These are phyloP conservation scores for Aurifilum marmelostoma DNA, from an alignment of 2,329 filamentous ascomycete species.

Conservation along the genomic window DNA sequence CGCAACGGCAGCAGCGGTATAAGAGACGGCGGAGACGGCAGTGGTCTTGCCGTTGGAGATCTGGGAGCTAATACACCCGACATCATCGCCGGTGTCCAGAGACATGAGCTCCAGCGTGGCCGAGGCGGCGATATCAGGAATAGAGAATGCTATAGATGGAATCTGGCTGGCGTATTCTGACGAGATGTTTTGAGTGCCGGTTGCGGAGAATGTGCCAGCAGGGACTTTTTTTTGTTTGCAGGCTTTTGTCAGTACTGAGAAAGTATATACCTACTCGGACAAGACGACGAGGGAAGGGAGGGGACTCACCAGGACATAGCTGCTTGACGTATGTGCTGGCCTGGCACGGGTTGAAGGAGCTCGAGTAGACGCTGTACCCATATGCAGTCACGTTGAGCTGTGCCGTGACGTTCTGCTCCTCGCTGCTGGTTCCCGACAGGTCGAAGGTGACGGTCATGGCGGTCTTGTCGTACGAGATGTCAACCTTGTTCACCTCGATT, in stretches of 20 bases:
- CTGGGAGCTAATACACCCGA: constrained; percentile 82
- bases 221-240: constrained; percentile 73
- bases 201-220: constrained; percentile 71
- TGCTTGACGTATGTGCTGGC: constrained; percentile 65
- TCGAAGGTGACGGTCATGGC: constrained; percentile 79
- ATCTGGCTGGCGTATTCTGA: constrained; percentile 72
- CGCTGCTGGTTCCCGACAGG: constrained; percentile 74
- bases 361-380: constrained; percentile 77
- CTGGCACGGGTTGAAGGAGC: constrained; percentile 83
- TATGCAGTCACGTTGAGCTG: constrained; percentile 79
- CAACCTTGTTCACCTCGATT: constrained; percentile 72
- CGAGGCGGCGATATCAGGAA: constrained; percentile 87
- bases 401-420: constrained; percentile 79
- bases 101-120: constrained; percentile 77
- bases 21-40: constrained; percentile 74
- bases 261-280: constrained; percentile 5
- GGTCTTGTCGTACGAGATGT: constrained; percentile 78
- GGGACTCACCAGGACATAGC: constrained; percentile 74
- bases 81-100: constrained; percentile 56
- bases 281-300: constrained; percentile 34
- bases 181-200: constrained; percentile 73
- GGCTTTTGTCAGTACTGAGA: constrained; percentile 31
- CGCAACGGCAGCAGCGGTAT: constrained; percentile 81
- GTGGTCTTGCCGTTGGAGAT: constrained; percentile 89
- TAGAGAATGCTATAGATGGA: constrained; percentile 83